Percentiles rank a stretch among this genome's conserved stretches.
These are phyloP conservation scores for Ophiognomonia clavigignenti-juglandacearum DNA, from an alignment of 2,329 filamentous ascomycete species.

Conservation along the genomic window DNA sequence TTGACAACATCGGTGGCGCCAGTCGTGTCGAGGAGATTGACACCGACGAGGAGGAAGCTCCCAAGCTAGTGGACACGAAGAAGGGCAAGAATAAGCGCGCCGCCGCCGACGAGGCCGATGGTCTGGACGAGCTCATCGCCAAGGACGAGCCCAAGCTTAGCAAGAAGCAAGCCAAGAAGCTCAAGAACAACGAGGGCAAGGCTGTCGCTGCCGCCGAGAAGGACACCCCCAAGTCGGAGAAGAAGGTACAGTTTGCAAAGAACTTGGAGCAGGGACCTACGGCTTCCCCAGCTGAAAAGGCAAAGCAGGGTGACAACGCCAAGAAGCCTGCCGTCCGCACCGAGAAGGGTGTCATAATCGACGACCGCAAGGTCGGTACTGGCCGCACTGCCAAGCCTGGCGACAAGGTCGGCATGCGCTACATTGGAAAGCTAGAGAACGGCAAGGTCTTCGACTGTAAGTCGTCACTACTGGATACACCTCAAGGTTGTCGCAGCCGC, in stretches of 20 bases:
- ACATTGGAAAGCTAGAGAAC: constrained; percentile 94
- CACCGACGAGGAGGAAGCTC: constrained; percentile 70
- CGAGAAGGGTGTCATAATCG: constrained; percentile 84
- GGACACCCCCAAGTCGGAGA: constrained; percentile 59
- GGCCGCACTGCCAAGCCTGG: constrained; percentile 86
- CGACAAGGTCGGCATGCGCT: constrained; percentile 87
- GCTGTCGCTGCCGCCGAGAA: constrained; percentile 60
- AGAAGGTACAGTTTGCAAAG: constrained; percentile 99
- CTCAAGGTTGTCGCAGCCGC: neutral
- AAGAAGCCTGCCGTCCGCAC: constrained; percentile 60
- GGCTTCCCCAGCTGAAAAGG: constrained; percentile 59
- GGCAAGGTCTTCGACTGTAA: constrained; percentile 93
- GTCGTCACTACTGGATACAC: constrained; percentile 29
- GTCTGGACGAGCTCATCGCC: constrained; percentile 79
- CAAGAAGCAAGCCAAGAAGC: constrained; percentile 98
- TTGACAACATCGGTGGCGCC: constrained; percentile 72
- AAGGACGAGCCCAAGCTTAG: constrained; percentile 75
- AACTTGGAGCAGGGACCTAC: constrained; percentile 97
- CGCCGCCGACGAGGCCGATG: constrained; percentile 49
- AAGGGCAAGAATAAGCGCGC: constrained; percentile 62
- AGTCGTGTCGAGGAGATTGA: constrained; percentile 75
- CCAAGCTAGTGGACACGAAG: constrained; percentile 53
- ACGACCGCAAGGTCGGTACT: constrained; percentile 88
- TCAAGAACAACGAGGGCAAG: constrained; percentile 97
- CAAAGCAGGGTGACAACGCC: constrained; percentile 35